Evolutionary conservation across 306 rosid genomes (phyloP).

Genomic region (Dryas alaskensis): DNA sequence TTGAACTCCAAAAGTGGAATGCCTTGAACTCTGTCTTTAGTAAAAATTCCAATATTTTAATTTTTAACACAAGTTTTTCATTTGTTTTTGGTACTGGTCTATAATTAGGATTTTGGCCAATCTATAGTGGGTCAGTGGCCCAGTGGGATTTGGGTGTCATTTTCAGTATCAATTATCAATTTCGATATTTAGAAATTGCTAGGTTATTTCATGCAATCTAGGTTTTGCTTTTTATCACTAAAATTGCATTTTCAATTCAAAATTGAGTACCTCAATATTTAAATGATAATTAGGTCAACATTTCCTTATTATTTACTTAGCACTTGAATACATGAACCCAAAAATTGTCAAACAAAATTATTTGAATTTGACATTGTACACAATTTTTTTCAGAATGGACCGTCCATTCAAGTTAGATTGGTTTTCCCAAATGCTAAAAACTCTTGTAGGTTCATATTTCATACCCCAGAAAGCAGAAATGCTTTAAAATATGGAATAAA

Average conservation of each 20-base stretch:
- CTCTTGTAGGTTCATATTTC: no score
- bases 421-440: background rate
- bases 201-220: no score
- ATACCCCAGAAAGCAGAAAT: background rate
- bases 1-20: constrained; percentile 28
- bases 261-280: no score
- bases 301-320: background rate
- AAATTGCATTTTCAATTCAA: no score
- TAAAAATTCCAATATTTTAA: constrained; percentile 24
- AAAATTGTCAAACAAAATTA: background rate
- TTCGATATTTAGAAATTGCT: background rate
- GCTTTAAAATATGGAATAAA: background rate
- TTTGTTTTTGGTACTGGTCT: constrained; percentile 18
- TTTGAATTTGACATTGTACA: background rate
- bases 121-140: background rate
- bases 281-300: no score
- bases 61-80: constrained; percentile 7
- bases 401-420: background rate
- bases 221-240: background rate
- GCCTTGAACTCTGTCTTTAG: constrained; percentile 7
- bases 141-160: constrained; percentile 10
- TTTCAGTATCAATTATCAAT: constrained; percentile 15
- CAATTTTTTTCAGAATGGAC: no score
- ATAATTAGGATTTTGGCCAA: constrained; percentile 13
- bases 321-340: background rate